phyloP scores from a whole-genome alignment of 1,284 basidiomycete genomes.

The Ceratobasidium papillatum region DNA sequence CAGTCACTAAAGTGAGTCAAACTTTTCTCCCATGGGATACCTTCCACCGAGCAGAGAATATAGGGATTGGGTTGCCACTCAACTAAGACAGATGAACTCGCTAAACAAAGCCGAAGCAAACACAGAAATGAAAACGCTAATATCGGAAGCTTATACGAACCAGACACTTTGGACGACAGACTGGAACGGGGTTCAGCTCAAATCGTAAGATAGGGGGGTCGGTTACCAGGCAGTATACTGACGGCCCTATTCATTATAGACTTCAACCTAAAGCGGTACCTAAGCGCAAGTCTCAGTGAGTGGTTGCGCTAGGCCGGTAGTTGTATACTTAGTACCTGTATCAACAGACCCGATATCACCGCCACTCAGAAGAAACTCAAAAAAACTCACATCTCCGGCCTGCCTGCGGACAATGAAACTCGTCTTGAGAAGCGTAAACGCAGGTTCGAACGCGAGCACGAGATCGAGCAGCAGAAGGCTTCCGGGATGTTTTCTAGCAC shows the following conservation, averaged over 20 bases:
- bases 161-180: conserved; percentile 88
- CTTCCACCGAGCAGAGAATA: not conserved
- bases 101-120: conserved; percentile 76
- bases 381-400: conserved; percentile 62
- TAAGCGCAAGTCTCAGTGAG: conserved; percentile 71
- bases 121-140: conserved; percentile 85
- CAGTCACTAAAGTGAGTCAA: conserved; percentile 34
- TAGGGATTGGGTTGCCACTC: conserved; percentile 86
- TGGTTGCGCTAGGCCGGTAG: not conserved
- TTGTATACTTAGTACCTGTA: not conserved
- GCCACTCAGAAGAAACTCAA: conserved; percentile 71
- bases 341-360: conserved; percentile 36
- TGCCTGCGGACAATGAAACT: conserved; percentile 61
- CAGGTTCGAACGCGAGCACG: conserved; percentile 82
- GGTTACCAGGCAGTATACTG: conserved; percentile 47
- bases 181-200: conserved; percentile 82
- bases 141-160: conserved; percentile 78
- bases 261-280: conserved; percentile 68
- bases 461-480: conserved; percentile 74
- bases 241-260: conserved; percentile 54
- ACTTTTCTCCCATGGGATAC: not conserved
- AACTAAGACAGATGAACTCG: conserved; percentile 82
- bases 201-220: conserved; percentile 63
- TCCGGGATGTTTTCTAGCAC: conserved; percentile 38
- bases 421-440: conserved; percentile 71